phyloP scores from a whole-genome alignment of 2,329 filamentous ascomycete species.

The Penicillium sp. region DNA sequence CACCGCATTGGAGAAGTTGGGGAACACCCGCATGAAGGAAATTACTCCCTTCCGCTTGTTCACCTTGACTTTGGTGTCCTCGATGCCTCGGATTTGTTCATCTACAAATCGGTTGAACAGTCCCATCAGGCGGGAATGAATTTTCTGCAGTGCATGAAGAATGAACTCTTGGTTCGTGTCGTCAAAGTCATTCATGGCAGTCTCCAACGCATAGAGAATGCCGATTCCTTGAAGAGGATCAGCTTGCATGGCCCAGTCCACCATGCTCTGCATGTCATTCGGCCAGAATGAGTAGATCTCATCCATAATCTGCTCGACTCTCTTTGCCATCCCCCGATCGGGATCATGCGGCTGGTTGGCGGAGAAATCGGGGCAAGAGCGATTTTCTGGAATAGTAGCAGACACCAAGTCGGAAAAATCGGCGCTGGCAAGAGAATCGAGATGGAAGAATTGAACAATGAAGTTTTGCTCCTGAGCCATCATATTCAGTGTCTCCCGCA shows the following conservation, averaged over 20 bases:
- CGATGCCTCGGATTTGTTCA: slow-evolving; percentile 87
- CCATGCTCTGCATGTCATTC: slow-evolving; percentile 64
- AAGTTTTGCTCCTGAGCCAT: slow-evolving; percentile 95
- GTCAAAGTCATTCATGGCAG: slow-evolving; percentile 66
- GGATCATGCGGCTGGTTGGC: slow-evolving; percentile 74
- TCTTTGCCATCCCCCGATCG: slow-evolving; percentile 74
- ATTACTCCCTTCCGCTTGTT: slow-evolving; percentile 98
- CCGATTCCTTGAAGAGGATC: slow-evolving; percentile 91
- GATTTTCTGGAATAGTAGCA: slow-evolving; percentile 55
- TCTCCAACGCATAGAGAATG: slow-evolving; percentile 70
- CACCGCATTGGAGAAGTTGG: slow-evolving; percentile 68
- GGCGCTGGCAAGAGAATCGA: slow-evolving; percentile 68
- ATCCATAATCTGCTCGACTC: slow-evolving; percentile 80
- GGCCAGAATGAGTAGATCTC: slow-evolving; percentile 76
- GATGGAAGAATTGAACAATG: slow-evolving; percentile 90
- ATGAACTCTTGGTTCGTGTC: slow-evolving; percentile 92
- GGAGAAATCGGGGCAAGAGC: slow-evolving; percentile 63
- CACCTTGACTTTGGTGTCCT: slow-evolving; percentile 97
- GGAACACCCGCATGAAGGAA: slow-evolving; percentile 87
- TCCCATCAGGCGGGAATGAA: slow-evolving; percentile 63
- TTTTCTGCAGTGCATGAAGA: slow-evolving; percentile 66
- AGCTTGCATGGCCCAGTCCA: slow-evolving; percentile 71
- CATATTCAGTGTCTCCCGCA: slow-evolving; percentile 73
- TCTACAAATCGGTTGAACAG: slow-evolving; percentile 85
- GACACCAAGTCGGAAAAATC: slow-evolving; percentile 78